Base-by-base conservation (phyloP, 2,329 filamentous ascomycete genomes). In the Calonectria pseudoreteaudii region DNA sequence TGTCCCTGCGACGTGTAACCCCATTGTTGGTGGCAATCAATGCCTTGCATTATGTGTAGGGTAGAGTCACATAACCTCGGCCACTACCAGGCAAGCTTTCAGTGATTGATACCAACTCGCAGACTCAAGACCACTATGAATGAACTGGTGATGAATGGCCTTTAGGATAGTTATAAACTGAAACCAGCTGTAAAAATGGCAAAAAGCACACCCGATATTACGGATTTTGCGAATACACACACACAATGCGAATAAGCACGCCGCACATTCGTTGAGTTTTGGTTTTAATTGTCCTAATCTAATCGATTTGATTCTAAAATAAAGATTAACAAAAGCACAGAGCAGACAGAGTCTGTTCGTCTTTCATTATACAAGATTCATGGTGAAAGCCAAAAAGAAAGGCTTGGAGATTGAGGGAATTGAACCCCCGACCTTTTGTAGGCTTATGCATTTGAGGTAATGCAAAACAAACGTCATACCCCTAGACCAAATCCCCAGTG, bases 391-490 rank as follows among this genome's bases (percentile, higher is more conserved):
- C 16, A 41, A 58, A 68, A 44, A 44, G 36, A 36, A 66, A 34
- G 16, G 7, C 1, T 9, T 70, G 68, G 68, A 70, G 68, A 70
- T 70, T 70, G 47, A 41, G 68, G 68, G 68, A 70, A 70, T 70
- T 70, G 68, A 70, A 70, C 68, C 68, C 68, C 56, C 47, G 68
- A 70, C 68, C 68, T 65, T 70, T 65, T 36, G 68, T 70, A 70
- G 20, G 18, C 49, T 16, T 64, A 14, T 64, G 67, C 58, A 65
- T 47, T 65, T 36, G 34, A 44, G 23, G 18, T 38, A 52, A 70
- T 70, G 68, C 68, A 70, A 70, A 70, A 70, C 68, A 36, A 65
- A 70, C 47, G 58, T 70, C 68, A 70, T 70, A 53, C 68, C 68
- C 56, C 68, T 70, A 70, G 68, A 71, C 68, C 60, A 66, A 71